Conservation (phyloP, 331 rosid genomes). For the Arachis monticola region DNA sequence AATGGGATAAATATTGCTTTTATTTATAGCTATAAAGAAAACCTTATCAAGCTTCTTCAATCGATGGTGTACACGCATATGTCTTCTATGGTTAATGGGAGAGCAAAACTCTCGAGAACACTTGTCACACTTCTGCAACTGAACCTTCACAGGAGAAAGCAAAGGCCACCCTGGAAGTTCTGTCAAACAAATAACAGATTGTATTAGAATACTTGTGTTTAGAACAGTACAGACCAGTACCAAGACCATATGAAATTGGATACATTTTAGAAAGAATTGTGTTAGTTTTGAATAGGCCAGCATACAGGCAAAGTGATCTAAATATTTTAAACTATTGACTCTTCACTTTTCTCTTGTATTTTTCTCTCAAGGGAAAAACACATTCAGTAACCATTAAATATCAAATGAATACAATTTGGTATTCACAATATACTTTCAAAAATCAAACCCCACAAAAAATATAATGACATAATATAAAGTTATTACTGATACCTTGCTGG, state of each 20-base stretch:
- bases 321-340: not conserved
- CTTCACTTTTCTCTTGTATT: not conserved
- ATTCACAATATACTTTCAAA: conserved; percentile 31
- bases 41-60: conserved; percentile 91
- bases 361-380: conserved; percentile 7
- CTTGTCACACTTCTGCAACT: conserved; percentile 87
- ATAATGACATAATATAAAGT: not conserved
- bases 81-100: conserved; percentile 87
- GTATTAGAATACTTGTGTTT: conserved; percentile 34
- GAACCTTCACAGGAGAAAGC: conserved; percentile 79
- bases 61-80: conserved; percentile 78
- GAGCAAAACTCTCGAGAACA: conserved; percentile 89
- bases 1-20: no score
- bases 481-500: conserved; percentile 73
- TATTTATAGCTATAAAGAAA: not conserved
- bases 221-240: conserved; percentile 10
- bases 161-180: conserved; percentile 90
- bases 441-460: conserved; percentile 36
- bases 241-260: conserved; percentile 15
- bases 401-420: conserved; percentile 33
- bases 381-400: conserved; percentile 43
- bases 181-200: conserved; percentile 43
- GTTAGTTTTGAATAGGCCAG: conserved; percentile 17
- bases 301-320: conserved; percentile 20
- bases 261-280: conserved; percentile 14